Evolutionary conservation across 257 asterid species (phyloP).

Genomic region (Solanum bulbocastanum): DNA sequence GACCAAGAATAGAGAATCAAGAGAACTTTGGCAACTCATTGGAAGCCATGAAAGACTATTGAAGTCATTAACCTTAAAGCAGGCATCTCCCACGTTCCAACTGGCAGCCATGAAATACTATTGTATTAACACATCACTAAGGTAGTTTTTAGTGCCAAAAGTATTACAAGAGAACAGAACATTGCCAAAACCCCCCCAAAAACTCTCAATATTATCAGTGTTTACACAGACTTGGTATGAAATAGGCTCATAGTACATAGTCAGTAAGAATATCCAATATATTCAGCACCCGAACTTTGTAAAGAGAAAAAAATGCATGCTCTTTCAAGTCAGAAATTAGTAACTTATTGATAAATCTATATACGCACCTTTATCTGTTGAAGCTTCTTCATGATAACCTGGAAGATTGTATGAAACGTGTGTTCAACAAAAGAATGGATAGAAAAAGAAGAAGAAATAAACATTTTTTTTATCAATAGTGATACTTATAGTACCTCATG

Average conservation of each 20-base stretch:
- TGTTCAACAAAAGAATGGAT: not conserved
- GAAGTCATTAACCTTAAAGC: not conserved
- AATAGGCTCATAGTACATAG: not conserved
- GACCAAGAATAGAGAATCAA: not conserved
- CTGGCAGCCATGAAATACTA: not conserved
- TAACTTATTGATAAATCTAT: not conserved
- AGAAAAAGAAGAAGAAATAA: not conserved
- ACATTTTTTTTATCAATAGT: not conserved
- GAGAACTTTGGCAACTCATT: not conserved
- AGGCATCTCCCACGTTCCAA: not conserved
- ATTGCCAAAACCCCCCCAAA: not conserved
- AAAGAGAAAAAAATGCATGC: not conserved
- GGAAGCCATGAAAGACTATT: not conserved
- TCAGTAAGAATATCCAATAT: not conserved
- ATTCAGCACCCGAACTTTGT: not conserved
- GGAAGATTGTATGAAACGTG: slow-evolving; percentile 11
- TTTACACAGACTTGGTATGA: not conserved
- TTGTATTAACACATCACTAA: not conserved
- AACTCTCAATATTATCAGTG: not conserved
- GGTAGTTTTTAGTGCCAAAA: not conserved
- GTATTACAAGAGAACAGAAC: not conserved
- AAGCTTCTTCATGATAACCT: slow-evolving; percentile 55
- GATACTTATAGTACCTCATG: slow-evolving; percentile 43
- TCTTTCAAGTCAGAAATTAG: not conserved
- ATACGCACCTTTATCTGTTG: slow-evolving; percentile 39